These are phyloP conservation scores for Kodamaea neixiangensis DNA, from an alignment of 805 yeast genomes.

Conservation along the genomic window DNA sequence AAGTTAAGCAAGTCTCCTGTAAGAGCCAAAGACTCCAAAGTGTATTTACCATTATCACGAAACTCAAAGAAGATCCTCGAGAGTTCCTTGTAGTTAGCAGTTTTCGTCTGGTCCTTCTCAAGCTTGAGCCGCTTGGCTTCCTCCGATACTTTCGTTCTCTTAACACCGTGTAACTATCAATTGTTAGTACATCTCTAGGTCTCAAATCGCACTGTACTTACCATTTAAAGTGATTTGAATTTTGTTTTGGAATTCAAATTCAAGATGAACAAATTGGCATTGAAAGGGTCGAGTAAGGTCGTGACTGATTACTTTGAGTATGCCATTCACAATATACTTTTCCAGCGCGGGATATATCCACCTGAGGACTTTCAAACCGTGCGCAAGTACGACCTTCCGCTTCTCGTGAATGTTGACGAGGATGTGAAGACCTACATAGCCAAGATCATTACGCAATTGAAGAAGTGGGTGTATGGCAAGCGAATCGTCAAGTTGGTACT, in stretches of 20 bases:
- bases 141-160: constrained; percentile 55
- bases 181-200: background rate
- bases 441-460: constrained; percentile 62
- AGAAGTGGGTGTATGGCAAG: constrained; percentile 71
- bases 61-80: constrained; percentile 43
- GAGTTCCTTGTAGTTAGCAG: constrained; percentile 52
- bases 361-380: constrained; percentile 79
- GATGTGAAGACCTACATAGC: constrained; percentile 72
- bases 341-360: constrained; percentile 89
- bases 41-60: constrained; percentile 18
- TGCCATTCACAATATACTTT: constrained; percentile 76
- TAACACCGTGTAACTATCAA: constrained; percentile 63
- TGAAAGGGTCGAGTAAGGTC: constrained; percentile 76
- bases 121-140: constrained; percentile 56
- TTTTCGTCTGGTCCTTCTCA: constrained; percentile 61
- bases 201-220: background rate
- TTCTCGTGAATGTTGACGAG: constrained; percentile 71
- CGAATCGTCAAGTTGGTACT: constrained; percentile 68
- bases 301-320: constrained; percentile 86
- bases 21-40: constrained; percentile 43
- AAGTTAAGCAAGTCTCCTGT: constrained; percentile 59
- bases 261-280: constrained; percentile 43
- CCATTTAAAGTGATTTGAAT: background rate
- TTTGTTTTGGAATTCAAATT: background rate
- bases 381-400: constrained; percentile 74